Conservation (phyloP, 441 rosid species). For the Aleurites moluccanus region DNA sequence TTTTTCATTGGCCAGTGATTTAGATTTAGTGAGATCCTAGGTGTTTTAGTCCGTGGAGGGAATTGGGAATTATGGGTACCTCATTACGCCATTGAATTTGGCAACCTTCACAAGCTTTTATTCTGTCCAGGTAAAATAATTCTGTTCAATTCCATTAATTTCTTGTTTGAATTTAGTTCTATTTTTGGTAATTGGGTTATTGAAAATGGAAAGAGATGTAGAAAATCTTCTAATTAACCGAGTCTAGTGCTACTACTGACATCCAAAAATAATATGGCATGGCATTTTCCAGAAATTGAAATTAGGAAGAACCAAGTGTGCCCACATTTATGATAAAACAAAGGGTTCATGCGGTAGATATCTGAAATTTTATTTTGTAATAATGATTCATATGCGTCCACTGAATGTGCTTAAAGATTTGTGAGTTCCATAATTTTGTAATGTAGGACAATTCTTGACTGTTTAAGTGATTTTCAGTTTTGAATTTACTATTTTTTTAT, state of each 20-base stretch:
- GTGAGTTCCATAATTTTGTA: neutral
- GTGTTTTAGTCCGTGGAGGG: neutral
- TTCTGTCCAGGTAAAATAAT: constrained; percentile 10
- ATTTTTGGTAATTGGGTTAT: neutral
- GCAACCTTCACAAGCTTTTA: constrained; percentile 9
- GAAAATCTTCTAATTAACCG: neutral
- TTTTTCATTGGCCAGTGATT: constrained; percentile 7
- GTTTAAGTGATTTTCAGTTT: neutral
- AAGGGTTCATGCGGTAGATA: neutral
- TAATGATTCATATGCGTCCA: neutral
- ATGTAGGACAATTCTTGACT: neutral
- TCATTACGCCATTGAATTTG: constrained; percentile 14
- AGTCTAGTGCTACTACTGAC: neutral
- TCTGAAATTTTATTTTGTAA: neutral
- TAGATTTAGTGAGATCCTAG: constrained; percentile 2
- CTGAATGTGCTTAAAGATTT: neutral
- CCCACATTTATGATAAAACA: neutral
- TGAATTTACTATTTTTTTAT: neutral
- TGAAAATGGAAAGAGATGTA: neutral
- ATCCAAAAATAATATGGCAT: neutral
- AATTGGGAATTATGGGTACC: constrained; percentile 3
- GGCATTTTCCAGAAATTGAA: neutral
- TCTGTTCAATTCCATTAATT: neutral
- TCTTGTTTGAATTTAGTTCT: neutral
- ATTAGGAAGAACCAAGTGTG: neutral